Percentiles rank a stretch among this genome's conserved stretches.
Evolutionary conservation across 176 grass and related monocot species (phyloP).

Genomic region (Musa itinerans): DNA sequence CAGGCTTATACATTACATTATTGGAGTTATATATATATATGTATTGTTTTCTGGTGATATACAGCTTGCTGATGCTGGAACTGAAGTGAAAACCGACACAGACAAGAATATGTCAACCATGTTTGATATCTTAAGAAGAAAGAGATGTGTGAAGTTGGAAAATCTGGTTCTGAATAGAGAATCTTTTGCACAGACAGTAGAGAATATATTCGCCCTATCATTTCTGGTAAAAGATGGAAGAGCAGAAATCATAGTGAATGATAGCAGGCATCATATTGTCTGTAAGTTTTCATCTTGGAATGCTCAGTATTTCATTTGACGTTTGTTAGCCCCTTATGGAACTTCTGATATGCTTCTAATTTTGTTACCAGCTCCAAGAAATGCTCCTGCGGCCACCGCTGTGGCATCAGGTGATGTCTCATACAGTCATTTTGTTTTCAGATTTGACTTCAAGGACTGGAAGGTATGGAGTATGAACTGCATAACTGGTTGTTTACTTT

Average conservation of each 20-base stretch:
- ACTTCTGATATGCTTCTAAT: not conserved
- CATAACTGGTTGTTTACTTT: not conserved
- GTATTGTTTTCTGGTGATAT: slow-evolving; percentile 3
- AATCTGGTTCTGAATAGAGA: slow-evolving; percentile 71
- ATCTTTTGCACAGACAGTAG: slow-evolving; percentile 93
- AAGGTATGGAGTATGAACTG: slow-evolving; percentile 33
- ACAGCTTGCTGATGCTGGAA: slow-evolving; percentile 62
- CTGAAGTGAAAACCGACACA: slow-evolving; percentile 61
- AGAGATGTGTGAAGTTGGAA: slow-evolving; percentile 51
- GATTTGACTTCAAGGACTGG: slow-evolving; percentile 87
- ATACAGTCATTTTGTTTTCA: slow-evolving; percentile 85
- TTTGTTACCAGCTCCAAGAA: slow-evolving; percentile 58
- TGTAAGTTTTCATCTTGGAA: slow-evolving; percentile 37
- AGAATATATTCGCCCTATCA: slow-evolving; percentile 87
- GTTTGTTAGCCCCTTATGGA: not conserved
- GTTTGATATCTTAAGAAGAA: slow-evolving; percentile 69
- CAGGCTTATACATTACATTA: not conserved
- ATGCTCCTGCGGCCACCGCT: slow-evolving; percentile 58
- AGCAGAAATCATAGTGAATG: slow-evolving; percentile 63
- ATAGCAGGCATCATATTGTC: slow-evolving; percentile 54
- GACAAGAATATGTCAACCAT: slow-evolving; percentile 67
- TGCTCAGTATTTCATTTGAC: not conserved
- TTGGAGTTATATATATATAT: not conserved
- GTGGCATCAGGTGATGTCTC: slow-evolving; percentile 64
- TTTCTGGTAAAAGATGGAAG: slow-evolving; percentile 96